Conservation (phyloP, 352 stramenopile genomes). For the Pythium grandisporangium region DNA sequence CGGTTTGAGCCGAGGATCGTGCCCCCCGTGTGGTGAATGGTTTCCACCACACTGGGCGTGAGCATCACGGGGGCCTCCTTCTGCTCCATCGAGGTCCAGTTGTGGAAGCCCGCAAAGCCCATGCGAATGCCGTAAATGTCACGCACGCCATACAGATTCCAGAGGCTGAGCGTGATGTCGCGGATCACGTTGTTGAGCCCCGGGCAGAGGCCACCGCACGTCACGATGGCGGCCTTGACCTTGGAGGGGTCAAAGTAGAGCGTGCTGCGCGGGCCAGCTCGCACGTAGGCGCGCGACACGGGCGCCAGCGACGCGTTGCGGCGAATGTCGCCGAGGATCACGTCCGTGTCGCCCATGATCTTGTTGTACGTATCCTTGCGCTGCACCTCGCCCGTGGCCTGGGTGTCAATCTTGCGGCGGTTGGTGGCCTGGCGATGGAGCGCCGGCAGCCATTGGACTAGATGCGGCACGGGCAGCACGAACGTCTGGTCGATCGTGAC, state of each 20-base stretch:
- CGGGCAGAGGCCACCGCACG: conserved; percentile 91
- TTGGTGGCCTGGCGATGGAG: conserved; percentile 42
- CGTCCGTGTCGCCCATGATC: conserved; percentile 75
- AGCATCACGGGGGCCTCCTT: conserved; percentile 75
- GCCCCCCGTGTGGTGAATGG: conserved; percentile 87
- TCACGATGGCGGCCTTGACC: conserved; percentile 89
- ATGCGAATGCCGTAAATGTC: conserved; percentile 80
- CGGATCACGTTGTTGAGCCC: conserved; percentile 98
- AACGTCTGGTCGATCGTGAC: conserved; percentile 56
- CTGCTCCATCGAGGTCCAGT: conserved; percentile 71
- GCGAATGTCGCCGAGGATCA: conserved; percentile 78
- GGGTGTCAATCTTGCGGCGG: conserved; percentile 73
- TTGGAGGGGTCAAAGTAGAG: conserved; percentile 73
- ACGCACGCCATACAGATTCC: conserved; percentile 79
- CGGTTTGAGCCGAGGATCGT: conserved; percentile 93
- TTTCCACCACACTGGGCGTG: conserved; percentile 55
- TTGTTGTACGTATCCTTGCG: conserved; percentile 83
- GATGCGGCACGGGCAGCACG: conserved; percentile 64
- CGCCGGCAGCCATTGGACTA: conserved; percentile 60
- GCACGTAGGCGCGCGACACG: conserved; percentile 69
- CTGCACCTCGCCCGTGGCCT: conserved; percentile 39
- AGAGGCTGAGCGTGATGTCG: conserved; percentile 93
- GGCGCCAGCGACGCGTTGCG: conserved; percentile 55
- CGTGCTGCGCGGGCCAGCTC: conserved; percentile 51
- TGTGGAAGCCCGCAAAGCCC: conserved; percentile 76